Evolutionary conservation across 257 asterid species (phyloP), one percentile per base, ranked within the genome.

Genomic region (Parsonsia alboflavescens): DNA sequence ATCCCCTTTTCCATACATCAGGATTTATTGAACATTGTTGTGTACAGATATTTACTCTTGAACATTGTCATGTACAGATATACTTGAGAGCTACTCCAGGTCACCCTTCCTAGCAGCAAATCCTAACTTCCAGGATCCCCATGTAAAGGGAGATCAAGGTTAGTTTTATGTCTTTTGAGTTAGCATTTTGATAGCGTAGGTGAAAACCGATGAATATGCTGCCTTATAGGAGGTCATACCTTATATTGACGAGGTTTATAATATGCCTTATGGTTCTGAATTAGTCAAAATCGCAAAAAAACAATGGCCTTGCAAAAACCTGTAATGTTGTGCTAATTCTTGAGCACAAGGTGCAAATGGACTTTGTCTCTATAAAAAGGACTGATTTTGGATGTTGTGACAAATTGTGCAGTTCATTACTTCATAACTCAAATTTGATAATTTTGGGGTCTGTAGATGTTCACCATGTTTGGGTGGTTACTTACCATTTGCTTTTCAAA

Each of bases 51-150:
- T 50, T 36, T 68, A 63, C 75, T 57, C 73, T 68, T 45, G 4
- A 58, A 73, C 52, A 70, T 54, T 72, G 48, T 75, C 26, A n/a
- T 67, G 53, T 83, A 74, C 87, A 94, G 99, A 89, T 80, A 92
- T 92, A 78, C 83, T 89, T 26, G 96, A 81, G 84, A 91, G 81
- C 80, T 94, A 88, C 81, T 80, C 93, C 0, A 82, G 90, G 87
- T 88, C 98, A 70, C 96, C 97, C 62, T 92, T 80, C 78, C 82
- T 85, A 56, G 89, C 84, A 81, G 54, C 89, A n/a, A 93, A 85
- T 65, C 77, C 87, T 3, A 73, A 84, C 81, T 85, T 88, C 83
- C 59, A 81, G 69, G 91, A 90, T 81, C 84, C 88, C 42, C 84
- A 69, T 73, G 73, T 76, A 48, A 75, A 81, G 83, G 85, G 84